These are phyloP conservation scores for Cutaneotrichosporon mucoides DNA, from an alignment of 1,284 basidiomycete species.

Conservation along the genomic window DNA sequence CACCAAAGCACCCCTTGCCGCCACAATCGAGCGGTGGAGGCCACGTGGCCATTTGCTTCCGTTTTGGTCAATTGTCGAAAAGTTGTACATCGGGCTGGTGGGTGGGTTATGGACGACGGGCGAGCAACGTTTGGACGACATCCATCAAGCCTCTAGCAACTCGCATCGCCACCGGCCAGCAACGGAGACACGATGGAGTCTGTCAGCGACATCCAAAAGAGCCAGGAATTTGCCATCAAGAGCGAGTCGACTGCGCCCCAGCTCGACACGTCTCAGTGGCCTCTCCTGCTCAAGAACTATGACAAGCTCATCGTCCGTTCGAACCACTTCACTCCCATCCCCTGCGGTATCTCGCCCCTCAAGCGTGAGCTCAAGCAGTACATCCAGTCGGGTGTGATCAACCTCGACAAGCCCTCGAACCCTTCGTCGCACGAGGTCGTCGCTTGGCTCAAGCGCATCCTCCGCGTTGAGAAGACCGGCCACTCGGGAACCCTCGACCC, in stretches of 20 bases:
- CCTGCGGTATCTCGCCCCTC: slow-evolving; percentile 65
- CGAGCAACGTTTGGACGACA: not conserved
- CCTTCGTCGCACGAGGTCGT: slow-evolving; percentile 99
- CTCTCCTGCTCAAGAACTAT: slow-evolving; percentile 96
- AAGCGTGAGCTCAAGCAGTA: slow-evolving; percentile 89
- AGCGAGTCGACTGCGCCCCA: slow-evolving; percentile 66
- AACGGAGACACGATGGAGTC: slow-evolving; percentile 27
- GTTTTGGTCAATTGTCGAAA: not conserved
- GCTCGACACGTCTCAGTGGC: slow-evolving; percentile 96
- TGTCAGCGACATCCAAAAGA: slow-evolving; percentile 42
- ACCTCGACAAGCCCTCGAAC: slow-evolving; percentile 96
- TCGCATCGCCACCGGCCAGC: not conserved
- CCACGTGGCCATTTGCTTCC: not conserved
- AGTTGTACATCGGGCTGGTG: not conserved
- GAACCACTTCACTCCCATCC: slow-evolving; percentile 97
- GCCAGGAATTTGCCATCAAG: slow-evolving; percentile 77
- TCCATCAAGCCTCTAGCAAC: not conserved
- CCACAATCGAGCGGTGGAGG: not conserved
- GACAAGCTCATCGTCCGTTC: slow-evolving; percentile 92
- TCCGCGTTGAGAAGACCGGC: slow-evolving; percentile 93
- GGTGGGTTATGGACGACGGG: not conserved
- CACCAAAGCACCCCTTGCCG: too few species aligned
- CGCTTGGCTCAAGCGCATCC: slow-evolving; percentile 93
- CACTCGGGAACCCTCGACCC: slow-evolving; percentile 98
- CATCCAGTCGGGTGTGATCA: slow-evolving; percentile 94